Percentiles rank a stretch among this genome's conserved stretches.
Evolutionary conservation across 2,329 filamentous ascomycete species (phyloP).

Genomic region (Aspergillus unguis): DNA sequence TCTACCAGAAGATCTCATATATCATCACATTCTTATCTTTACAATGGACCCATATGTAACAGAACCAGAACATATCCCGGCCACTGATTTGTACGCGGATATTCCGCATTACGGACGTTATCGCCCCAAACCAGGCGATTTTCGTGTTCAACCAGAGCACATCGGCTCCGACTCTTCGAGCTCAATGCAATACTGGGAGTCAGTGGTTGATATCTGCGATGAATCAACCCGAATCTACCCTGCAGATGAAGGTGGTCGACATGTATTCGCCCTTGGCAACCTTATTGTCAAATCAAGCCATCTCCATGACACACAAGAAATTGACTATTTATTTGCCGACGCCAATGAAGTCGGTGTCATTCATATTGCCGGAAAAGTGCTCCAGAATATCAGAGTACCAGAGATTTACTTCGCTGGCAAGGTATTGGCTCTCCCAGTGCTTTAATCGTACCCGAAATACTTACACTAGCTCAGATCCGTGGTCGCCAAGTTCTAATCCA

Average conservation of each 20-base stretch:
- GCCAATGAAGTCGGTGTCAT: slow-evolving; percentile 40
- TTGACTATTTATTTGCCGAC: slow-evolving; percentile 43
- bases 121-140: slow-evolving; percentile 26
- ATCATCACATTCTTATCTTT: too few relatives aligned
- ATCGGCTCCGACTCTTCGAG: slow-evolving; percentile 47
- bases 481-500: slow-evolving; percentile 38
- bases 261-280: slow-evolving; percentile 44
- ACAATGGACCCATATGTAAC: slow-evolving; percentile 13
- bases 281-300: slow-evolving; percentile 43
- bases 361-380: slow-evolving; percentile 27
- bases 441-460: neutral
- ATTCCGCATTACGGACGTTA: slow-evolving; percentile 34
- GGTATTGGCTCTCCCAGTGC: slow-evolving; percentile 26
- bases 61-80: slow-evolving; percentile 32
- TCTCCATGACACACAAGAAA: slow-evolving; percentile 23
- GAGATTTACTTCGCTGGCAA: slow-evolving; percentile 41
- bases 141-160: slow-evolving; percentile 43
- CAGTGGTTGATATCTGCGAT: slow-evolving; percentile 34
- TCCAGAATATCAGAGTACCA: slow-evolving; percentile 33
- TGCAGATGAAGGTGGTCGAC: slow-evolving; percentile 34
- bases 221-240: slow-evolving; percentile 31
- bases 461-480: slow-evolving; percentile 31
- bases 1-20: too few relatives aligned
- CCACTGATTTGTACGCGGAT: slow-evolving; percentile 28
- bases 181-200: slow-evolving; percentile 63